Conservation (phyloP, 768 basidiomycete genomes). For the Coprinellus aureogranulatus region DNA sequence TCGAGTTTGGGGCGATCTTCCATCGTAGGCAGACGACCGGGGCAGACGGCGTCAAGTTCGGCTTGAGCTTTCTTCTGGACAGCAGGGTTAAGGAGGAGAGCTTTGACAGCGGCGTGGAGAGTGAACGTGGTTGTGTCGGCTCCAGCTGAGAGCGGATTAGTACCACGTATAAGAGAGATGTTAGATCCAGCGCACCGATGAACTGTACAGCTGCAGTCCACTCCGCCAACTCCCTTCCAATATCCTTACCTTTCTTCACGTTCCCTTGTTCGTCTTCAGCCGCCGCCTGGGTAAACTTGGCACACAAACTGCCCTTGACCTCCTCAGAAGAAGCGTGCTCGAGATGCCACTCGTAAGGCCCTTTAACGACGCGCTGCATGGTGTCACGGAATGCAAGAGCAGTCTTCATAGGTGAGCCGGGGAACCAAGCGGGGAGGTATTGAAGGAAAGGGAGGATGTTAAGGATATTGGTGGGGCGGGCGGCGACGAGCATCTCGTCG, state of each 20-base stretch:
- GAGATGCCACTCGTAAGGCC: background rate
- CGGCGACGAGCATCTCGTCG: slow-evolving; percentile 5
- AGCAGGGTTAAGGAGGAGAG: slow-evolving; percentile 27
- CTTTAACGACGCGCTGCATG: background rate
- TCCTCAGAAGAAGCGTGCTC: background rate
- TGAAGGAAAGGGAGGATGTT: slow-evolving; percentile 1
- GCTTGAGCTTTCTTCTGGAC: slow-evolving; percentile 26
- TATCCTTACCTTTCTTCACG: background rate
- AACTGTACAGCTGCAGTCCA: slow-evolving; percentile 3
- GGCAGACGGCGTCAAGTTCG: slow-evolving; percentile 26
- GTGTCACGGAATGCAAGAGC: background rate
- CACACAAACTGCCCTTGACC: background rate
- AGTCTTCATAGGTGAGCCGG: background rate
- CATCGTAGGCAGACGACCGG: slow-evolving; percentile 26
- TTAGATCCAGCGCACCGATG: background rate
- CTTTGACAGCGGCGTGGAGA: slow-evolving; percentile 12
- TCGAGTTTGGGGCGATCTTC: slow-evolving; percentile 21
- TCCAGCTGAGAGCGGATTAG: slow-evolving; percentile 30
- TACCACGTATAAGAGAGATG: background rate
- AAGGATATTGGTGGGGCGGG: background rate
- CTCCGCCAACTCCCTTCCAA: background rate
- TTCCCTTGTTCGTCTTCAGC: no score
- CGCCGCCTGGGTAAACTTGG: background rate
- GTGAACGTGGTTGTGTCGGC: slow-evolving; percentile 30
- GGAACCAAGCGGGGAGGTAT: background rate